Evolutionary conservation across 768 basidiomycete genomes (phyloP), one percentile per base, ranked within the genome.

Genomic region (Termitomyces sp.): DNA sequence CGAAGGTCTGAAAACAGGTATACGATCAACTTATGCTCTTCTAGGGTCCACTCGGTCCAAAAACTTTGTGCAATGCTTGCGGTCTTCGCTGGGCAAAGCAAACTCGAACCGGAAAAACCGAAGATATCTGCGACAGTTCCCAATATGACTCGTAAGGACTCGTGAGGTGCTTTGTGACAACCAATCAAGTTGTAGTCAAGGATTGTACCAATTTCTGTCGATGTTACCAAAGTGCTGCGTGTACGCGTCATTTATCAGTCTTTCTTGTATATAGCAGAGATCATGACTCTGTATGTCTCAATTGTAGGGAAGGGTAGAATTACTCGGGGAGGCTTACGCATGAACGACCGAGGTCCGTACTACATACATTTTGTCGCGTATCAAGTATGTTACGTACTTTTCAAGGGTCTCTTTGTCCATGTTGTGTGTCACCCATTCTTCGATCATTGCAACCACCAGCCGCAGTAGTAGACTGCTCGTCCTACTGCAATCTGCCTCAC

Each of bases 41-140:
- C 5, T 62, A 91, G 91, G 96, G 96, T 11, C 96, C 96, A 1
- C 79, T 84, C 55, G 96, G 96, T 36, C 94, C 96, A 1, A 99
- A 98, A 75, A 97, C 96, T n/a, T 74, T 98, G 5, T 98, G 96
- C 77, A 97, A 98, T 71, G 94, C 94, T 2, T 97, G 96, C 63
- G 95, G 95, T 26, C 73, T 98, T 41, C 81, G 94, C 54, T 96
- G 93, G 92, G 94, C 94, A 30, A 96, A 97, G 60, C 77, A 78
- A 62, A 72, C 72, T 63, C 71, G 61, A 8, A 55, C 36, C 4
- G 61, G 76, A 33, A 77, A 72, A 62, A 64, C 57, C 13, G 76
- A 79, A 50, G 76, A 78, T 41, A 68, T 70, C 35, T 64, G 59
- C 8, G 58, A 45, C 9, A 59, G 47, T 44, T 18, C 18, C 47